Conservation (phyloP, 495 filamentous ascomycete species). For the Aspergillus steynii region DNA sequence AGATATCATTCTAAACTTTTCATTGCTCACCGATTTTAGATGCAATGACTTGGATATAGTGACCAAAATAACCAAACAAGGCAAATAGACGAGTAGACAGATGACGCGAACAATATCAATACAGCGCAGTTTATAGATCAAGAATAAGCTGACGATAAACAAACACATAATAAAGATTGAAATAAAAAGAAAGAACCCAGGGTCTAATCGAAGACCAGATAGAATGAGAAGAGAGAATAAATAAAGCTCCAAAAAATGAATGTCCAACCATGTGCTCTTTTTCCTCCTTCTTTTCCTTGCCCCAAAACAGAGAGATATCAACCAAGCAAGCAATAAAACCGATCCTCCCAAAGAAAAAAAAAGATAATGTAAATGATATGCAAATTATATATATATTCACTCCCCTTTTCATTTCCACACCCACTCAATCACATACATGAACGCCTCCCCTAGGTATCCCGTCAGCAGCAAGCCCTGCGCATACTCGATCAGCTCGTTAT, state of each 20-base stretch:
- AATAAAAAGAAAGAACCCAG: no score
- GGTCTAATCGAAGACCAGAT: no score
- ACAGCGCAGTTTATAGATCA: no score
- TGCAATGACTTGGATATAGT: no score
- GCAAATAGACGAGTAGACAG: no score
- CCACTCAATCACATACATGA: conserved; percentile 40
- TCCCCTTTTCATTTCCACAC: conserved; percentile 19
- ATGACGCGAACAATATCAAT: no score
- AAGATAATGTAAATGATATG: neutral
- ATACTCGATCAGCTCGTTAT: conserved; percentile 32
- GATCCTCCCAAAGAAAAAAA: neutral
- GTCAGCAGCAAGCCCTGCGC: conserved; percentile 30
- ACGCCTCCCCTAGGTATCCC: conserved; percentile 28
- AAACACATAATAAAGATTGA: no score
- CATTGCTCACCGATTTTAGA: no score
- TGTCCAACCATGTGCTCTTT: neutral
- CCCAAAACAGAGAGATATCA: no score
- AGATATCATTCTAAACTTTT: neutral
- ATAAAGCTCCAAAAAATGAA: no score
- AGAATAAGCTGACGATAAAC: no score
- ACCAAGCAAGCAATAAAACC: neutral
- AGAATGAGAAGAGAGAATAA: neutral
- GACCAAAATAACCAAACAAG: no score
- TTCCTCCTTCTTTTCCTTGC: neutral
- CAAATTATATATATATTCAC: neutral